phyloP scores from a whole-genome alignment of 1,284 basidiomycete species.

The Phlebopus sp. region DNA sequence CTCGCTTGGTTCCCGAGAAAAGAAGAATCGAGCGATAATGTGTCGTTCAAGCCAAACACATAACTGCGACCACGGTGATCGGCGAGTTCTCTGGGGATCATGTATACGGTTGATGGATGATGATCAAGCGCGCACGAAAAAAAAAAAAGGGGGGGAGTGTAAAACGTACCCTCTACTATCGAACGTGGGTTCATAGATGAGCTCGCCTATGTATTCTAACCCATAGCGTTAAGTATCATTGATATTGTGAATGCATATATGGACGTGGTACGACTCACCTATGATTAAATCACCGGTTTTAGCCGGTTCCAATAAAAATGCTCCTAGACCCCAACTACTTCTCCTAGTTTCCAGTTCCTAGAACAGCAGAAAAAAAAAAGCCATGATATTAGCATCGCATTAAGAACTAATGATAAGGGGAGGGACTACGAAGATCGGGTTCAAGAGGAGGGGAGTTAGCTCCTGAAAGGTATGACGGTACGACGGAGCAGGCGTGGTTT shows the following conservation, averaged over 20 bases:
- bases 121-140: too few species aligned
- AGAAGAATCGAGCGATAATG: constrained; percentile 47
- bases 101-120: background rate
- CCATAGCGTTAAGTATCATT: background rate
- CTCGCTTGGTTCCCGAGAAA: constrained; percentile 54
- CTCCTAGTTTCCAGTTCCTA: constrained; percentile 36
- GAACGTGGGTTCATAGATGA: constrained; percentile 31
- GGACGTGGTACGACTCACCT: constrained; percentile 30
- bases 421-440: background rate
- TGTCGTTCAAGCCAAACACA: constrained; percentile 47
- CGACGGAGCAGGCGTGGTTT: too few species aligned
- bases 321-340: constrained; percentile 41
- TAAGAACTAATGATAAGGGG: too few species aligned
- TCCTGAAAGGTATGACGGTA: background rate
- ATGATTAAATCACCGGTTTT: constrained; percentile 33
- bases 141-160: background rate
- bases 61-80: constrained; percentile 47
- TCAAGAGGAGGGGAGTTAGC: background rate
- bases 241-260: too few species aligned
- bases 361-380: background rate
- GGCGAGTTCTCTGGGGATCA: constrained; percentile 21
- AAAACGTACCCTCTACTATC: constrained; percentile 45
- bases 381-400: too few species aligned
- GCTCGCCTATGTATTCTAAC: constrained; percentile 46
- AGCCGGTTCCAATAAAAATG: constrained; percentile 38